Conservation (phyloP, 139 green algal species). For the Chlamydomonas eustigma region DNA sequence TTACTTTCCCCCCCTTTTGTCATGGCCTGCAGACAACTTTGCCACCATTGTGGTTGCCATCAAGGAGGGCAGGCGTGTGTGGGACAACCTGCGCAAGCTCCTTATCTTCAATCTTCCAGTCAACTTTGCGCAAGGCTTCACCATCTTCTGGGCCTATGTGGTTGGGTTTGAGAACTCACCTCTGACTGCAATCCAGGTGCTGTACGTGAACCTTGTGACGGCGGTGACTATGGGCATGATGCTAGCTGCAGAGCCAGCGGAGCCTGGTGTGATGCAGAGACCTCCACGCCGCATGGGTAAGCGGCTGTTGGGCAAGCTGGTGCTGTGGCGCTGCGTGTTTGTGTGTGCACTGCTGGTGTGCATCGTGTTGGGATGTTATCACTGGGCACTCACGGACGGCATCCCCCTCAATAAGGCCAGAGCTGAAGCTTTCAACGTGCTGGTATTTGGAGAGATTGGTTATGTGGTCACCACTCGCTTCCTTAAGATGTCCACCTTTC, state of each 20-base stretch:
- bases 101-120: slow-evolving; percentile 44
- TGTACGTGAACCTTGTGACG: slow-evolving; percentile 94
- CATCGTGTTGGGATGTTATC: slow-evolving; percentile 7
- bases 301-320: slow-evolving; percentile 32
- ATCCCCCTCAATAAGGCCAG: background rate
- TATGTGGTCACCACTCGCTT: background rate
- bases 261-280: slow-evolving; percentile 2
- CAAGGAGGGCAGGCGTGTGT: slow-evolving; percentile 86
- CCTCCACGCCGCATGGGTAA: slow-evolving; percentile 9
- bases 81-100: slow-evolving; percentile 72
- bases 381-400: background rate
- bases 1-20: no score
- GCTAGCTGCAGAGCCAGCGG: slow-evolving; percentile 16
- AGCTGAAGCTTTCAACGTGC: slow-evolving; percentile 31
- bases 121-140: slow-evolving; percentile 58
- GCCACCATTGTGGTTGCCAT: slow-evolving; percentile 84
- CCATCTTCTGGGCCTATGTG: slow-evolving; percentile 88
- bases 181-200: slow-evolving; percentile 51
- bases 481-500: slow-evolving; percentile 19
- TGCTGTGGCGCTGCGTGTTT: slow-evolving; percentile 39
- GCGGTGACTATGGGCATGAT: slow-evolving; percentile 14
- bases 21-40: slow-evolving; percentile 76
- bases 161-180: slow-evolving; percentile 71
- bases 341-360: slow-evolving; percentile 27
- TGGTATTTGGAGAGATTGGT: slow-evolving; percentile 22